Evolutionary conservation across 2,329 filamentous ascomycete species (phyloP), one percentile per base, ranked within the genome.

Genomic region (Scedosporium apiospermum): DNA sequence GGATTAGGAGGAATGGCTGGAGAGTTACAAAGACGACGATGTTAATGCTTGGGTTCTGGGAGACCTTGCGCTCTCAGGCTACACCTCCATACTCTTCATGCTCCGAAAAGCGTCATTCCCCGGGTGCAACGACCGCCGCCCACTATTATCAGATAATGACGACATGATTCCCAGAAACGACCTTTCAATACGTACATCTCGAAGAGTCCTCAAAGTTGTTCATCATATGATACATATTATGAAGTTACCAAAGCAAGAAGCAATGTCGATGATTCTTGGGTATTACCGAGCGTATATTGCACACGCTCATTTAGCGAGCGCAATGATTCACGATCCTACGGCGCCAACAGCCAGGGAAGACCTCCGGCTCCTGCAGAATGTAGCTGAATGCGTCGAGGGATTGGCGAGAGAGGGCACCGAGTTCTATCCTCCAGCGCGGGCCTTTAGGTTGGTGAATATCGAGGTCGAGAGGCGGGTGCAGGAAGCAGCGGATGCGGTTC

Each of bases 11-110:
- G 58, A 49, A 30, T 61, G 58, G 58, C 41, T 44, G 7, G 16
- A 61, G 42, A 61, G 58, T 27, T 61, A 44, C 41, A 44, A 61
- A 49, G 34, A 49, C 14, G 58, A 49, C 23, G 42, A 30, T 26
- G 27, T 49, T 41, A 23, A 61, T 21, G 42, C 16, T 42, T 61
- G 58, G 58, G 34, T 46, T 21, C 16, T 61, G 23, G 16, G 34
- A n/a, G 58, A 61, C 16, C 58, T 61, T 16, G 58, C 58, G 30
- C 58, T 61, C 23, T 9, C 34, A 3, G 34, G 58, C 38, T 61
- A 49, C 58, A 44, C 58, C 7, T 61, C n/a, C 42, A 61, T 61
- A 7, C 58, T 61, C 58, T 61, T 49, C 58, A 61, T 61, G 58
- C 42, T 61, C 12, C 58, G 58, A n/a, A 61, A 30, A 49, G 23